These are phyloP conservation scores for Yarrowia yakushimensis DNA, from an alignment of 805 yeast genomes.

Conservation along the genomic window DNA sequence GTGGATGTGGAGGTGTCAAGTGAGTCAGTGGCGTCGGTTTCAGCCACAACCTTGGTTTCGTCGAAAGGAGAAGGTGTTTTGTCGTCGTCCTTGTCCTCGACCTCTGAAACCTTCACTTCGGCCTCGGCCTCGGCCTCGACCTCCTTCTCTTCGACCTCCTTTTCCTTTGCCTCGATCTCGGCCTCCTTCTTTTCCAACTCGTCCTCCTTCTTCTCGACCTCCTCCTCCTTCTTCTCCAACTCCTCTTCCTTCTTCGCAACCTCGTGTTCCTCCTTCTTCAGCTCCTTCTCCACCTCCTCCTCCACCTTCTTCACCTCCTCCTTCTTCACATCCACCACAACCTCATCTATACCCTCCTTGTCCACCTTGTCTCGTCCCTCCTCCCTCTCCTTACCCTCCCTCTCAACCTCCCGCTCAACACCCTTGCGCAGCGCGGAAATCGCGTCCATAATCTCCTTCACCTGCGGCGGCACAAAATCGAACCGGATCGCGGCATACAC, in stretches of 20 bases:
- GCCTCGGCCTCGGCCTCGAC: not conserved
- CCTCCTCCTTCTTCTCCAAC: not conserved
- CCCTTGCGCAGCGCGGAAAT: conserved; percentile 2
- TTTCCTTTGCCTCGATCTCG: not conserved
- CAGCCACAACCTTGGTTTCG: too few species aligned
- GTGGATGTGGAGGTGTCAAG: too few species aligned
- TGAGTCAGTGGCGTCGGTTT: too few species aligned
- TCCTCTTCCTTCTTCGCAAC: not conserved
- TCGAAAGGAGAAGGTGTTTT: too few species aligned
- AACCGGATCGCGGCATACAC: conserved; percentile 33
- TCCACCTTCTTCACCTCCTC: not conserved
- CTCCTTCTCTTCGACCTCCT: not conserved
- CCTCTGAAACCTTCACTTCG: not conserved
- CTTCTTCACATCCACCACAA: not conserved
- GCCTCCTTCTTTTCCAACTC: not conserved
- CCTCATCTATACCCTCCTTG: not conserved
- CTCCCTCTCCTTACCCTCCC: too few species aligned
- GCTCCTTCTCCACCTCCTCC: not conserved
- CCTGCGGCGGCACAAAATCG: conserved; percentile 32
- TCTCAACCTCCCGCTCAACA: not conserved
- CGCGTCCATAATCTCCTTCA: conserved; percentile 30
- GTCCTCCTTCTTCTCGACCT: not conserved
- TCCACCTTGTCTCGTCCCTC: not conserved
- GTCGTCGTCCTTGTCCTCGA: not conserved
- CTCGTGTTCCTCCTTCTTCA: not conserved